phyloP scores from a whole-genome alignment of 78 protist species.

The Dictyostelium capitatum region DNA sequence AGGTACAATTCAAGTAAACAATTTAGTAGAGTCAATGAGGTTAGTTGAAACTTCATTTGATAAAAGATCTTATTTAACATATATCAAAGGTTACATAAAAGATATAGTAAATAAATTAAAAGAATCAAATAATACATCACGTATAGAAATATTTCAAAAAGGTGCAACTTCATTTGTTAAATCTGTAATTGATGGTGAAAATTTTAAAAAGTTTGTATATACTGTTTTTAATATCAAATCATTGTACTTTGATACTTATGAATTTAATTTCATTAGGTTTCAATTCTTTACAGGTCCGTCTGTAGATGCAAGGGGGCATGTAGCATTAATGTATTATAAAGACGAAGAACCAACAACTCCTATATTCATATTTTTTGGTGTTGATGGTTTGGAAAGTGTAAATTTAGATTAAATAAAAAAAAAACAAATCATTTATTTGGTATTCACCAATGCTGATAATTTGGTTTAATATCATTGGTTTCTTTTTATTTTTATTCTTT shows the following conservation, averaged over 20 bases:
- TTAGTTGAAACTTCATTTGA: constrained; percentile 68
- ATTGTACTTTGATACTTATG: constrained; percentile 73
- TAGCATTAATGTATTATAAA: constrained; percentile 72
- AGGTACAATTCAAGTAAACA: constrained; percentile 55
- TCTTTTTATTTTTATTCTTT: no score
- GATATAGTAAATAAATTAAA: constrained; percentile 38
- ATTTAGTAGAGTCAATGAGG: constrained; percentile 71
- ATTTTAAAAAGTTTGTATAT: constrained; percentile 23
- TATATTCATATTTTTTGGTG: background rate
- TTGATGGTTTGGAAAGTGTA: constrained; percentile 80
- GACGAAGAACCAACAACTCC: constrained; percentile 82
- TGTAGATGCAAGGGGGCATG: constrained; percentile 83
- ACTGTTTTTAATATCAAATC: constrained; percentile 88
- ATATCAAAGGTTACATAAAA: constrained; percentile 90
- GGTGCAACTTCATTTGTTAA: constrained; percentile 75
- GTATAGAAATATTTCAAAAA: constrained; percentile 77
- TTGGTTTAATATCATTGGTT: no score
- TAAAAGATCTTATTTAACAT: constrained; percentile 86
- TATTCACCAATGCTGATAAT: no score
- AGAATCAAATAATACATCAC: constrained; percentile 52
- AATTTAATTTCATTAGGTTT: constrained; percentile 49
- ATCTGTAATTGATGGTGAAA: constrained; percentile 82
- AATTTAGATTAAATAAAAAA: constrained; percentile 3
- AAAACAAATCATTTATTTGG: no score
- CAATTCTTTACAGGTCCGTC: constrained; percentile 79